phyloP scores from a whole-genome alignment of 1,284 basidiomycete species.

The Trametes polyzona region DNA sequence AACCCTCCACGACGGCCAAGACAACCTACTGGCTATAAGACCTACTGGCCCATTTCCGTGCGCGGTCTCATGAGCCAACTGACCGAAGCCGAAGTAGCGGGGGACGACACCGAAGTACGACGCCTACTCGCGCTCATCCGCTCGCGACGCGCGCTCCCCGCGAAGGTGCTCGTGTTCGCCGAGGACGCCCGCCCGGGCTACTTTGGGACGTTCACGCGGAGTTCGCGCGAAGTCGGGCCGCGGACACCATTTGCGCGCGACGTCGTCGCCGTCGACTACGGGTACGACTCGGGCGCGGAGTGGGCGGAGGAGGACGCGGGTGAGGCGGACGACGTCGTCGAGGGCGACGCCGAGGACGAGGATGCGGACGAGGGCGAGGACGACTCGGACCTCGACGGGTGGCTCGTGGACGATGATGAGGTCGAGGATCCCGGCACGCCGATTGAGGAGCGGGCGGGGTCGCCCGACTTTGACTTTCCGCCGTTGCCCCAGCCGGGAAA shows the following conservation, averaged over 20 bases:
- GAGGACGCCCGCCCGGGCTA: conserved; percentile 84
- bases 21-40: conserved; percentile 37
- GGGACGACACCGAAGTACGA: conserved; percentile 66
- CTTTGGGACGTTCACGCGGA: conserved; percentile 85
- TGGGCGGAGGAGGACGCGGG: conserved; percentile 79
- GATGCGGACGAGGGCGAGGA: conserved; percentile 54
- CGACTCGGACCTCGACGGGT: conserved; percentile 76
- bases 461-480: conserved; percentile 43
- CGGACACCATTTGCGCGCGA: conserved; percentile 78
- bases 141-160: conserved; percentile 61
- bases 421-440: conserved; percentile 48
- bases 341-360: conserved; percentile 61
- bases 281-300: conserved; percentile 84
- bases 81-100: conserved; percentile 76
- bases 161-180: conserved; percentile 76
- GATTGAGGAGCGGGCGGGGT: conserved; percentile 44
- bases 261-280: conserved; percentile 73
- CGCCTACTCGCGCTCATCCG: conserved; percentile 55
- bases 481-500: conserved; percentile 51
- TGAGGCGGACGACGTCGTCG: conserved; percentile 73
- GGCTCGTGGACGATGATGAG: conserved; percentile 81
- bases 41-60: conserved; percentile 41
- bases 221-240: conserved; percentile 69
- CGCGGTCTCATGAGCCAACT: conserved; percentile 67
- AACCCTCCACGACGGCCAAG: conserved; percentile 34